Base-by-base conservation (phyloP, 495 filamentous ascomycete species). In the Pseudotulostoma volvatum region DNA sequence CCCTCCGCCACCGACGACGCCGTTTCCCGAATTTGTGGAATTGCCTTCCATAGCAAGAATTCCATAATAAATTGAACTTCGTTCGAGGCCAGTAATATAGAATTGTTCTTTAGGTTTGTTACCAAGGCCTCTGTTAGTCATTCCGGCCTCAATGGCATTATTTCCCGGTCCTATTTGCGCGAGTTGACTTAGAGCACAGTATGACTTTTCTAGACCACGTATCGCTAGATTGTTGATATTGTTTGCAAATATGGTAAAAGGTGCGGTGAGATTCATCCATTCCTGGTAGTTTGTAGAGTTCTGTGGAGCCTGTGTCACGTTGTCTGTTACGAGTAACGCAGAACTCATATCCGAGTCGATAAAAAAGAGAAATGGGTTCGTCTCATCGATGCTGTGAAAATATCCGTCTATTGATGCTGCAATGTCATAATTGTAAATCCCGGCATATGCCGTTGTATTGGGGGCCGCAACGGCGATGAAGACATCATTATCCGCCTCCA, bases 51-150 rank as follows among this genome's bases (percentile, higher is more conserved):
- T 68, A 5, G 77, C 83, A 19, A 94, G 56, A 37, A 84, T 74
- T 0, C 69, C 83, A 31, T 62, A 46, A 48, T 96, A 97, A 0
- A 56, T 65, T 4, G 78, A 70, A 44, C 71, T 81, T 3, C 60
- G 54, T 36, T 85, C 83, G 13, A 97, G 65, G 1, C 74, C 72
- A 11, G 64, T 73, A 20, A 93, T 59, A 45, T 88, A 83, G 55
- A 96, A 92, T 50, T 94, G 83, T 57, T 92, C 73, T 48, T 81
- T 81, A 0, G 82, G 81, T 31, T 73, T 53, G 36, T 73, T 73
- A 3, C 66, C 68, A 0, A 62, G 55, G 2, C 76, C 75, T 2
- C 73, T 64, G 17, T 51, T 70, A 1, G 80, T 90, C 68, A 93
- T 81, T 33, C 68, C 67, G 20, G 67, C 68, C 13, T 73, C 58